Evolutionary conservation across 768 basidiomycete genomes (phyloP), one percentile per base, ranked within the genome.

Genomic region (Boletellus ananas): DNA sequence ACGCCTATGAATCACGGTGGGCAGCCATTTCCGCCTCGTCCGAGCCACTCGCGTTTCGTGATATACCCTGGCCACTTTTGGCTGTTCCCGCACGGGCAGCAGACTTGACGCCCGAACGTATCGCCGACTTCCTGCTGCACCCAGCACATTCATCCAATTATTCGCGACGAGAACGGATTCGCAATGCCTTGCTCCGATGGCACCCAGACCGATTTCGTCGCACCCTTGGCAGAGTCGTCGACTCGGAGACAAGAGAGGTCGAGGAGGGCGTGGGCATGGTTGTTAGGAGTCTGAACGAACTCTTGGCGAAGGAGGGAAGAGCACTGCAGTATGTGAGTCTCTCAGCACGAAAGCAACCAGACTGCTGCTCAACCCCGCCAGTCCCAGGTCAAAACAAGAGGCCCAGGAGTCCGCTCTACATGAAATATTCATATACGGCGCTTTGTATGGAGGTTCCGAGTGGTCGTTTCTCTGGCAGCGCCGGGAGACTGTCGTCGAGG

Each of bases 171-270:
- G 85, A 89, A 47, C 75, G 85, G 50, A 77, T 89, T 51, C 78
- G 81, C 40, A 72, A 66, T 23, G 87, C 85, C 0, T 76, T 86
- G 65, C 76, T 86, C 18, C 74, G 85, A 37, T 90, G 87, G 87
- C 89, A 92, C 61, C 90, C 89, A 3, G 89, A 91, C 66, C 72
- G 86, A 39, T 90, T 90, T 70, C 69, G 77, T 49, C 70, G 84
- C 34, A 53, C 85, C 37, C 64, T 85, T 46, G 64, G 59, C 13
- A 73, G 79, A 58, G 79, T 89, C 3, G 62, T 58, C 4, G 77
- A 75, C 34, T 68, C 70, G 42, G 85, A 90, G 34, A 79, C 61
- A 59, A 70, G 54, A 17, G 57, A 57, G 29, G 80, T 89, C 5
- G 80, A 85, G 57, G 79, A 79, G 51, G 81, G 78, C 0, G 84